phyloP scores from a whole-genome alignment of 805 yeast species.

The Ogataea salicorniae region DNA sequence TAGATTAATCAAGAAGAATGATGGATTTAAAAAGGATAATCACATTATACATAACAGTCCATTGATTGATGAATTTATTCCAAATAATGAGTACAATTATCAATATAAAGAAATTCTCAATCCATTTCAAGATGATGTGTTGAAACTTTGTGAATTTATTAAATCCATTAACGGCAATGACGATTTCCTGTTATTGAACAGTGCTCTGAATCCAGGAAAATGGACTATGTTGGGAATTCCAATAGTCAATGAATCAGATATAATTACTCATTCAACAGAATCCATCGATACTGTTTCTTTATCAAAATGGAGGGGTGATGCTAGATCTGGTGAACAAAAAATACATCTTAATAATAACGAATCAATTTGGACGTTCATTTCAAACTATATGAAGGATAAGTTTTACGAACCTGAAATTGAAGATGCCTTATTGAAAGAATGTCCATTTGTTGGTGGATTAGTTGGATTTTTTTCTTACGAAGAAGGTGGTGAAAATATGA shows the following conservation, averaged over 20 bases:
- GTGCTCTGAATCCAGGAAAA: slow-evolving; percentile 79
- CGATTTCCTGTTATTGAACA: slow-evolving; percentile 61
- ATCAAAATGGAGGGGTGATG: slow-evolving; percentile 26
- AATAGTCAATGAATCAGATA: slow-evolving; percentile 34
- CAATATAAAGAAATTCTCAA: slow-evolving; percentile 11
- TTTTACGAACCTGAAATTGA: slow-evolving; percentile 26
- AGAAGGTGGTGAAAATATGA: slow-evolving; percentile 54
- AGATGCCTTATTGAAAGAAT: slow-evolving; percentile 28
- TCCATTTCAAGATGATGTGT: slow-evolving; percentile 3
- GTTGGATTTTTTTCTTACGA: slow-evolving; percentile 86
- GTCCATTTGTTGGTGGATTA: slow-evolving; percentile 90
- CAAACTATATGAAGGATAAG: slow-evolving; percentile 39
- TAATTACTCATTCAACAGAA: slow-evolving; percentile 60
- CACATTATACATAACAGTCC: slow-evolving; percentile 24
- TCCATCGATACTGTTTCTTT: slow-evolving; percentile 20
- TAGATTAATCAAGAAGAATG: background rate
- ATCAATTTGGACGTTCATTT: slow-evolving; percentile 50
- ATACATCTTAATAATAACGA: slow-evolving; percentile 3
- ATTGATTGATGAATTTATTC: slow-evolving; percentile 14
- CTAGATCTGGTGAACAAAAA: background rate
- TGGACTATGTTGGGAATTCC: slow-evolving; percentile 87
- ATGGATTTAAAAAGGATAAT: slow-evolving; percentile 9
- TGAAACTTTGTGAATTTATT: slow-evolving; percentile 46
- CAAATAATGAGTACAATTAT: slow-evolving; percentile 6
- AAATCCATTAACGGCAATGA: slow-evolving; percentile 18